These are phyloP conservation scores for Dicorynia guianensis DNA, from an alignment of 306 rosid genomes.

Conservation along the genomic window DNA sequence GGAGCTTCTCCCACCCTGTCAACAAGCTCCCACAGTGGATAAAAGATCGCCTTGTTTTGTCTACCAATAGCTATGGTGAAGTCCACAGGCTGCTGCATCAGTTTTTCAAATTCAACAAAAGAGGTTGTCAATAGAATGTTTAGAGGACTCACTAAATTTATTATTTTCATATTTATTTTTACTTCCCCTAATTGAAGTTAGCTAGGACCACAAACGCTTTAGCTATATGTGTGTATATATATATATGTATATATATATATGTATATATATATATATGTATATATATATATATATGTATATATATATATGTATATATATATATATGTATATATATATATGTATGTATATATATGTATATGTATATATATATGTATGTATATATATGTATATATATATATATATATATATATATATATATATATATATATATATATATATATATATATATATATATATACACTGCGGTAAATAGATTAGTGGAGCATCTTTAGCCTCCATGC, in stretches of 20 bases:
- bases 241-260: too few relatives aligned
- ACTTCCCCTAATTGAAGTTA: background rate
- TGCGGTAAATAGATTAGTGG: background rate
- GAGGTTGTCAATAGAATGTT: conserved; percentile 31
- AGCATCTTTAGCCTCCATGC: conserved; percentile 11
- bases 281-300: too few relatives aligned
- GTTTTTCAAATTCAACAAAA: conserved; percentile 72
- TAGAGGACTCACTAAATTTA: background rate
- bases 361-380: too few relatives aligned
- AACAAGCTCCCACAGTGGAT: conserved; percentile 93
- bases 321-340: too few relatives aligned
- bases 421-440: too few relatives aligned
- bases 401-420: too few relatives aligned
- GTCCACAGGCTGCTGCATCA: conserved; percentile 79
- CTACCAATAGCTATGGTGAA: conserved; percentile 76
- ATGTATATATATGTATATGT: too few relatives aligned
- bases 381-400: too few relatives aligned
- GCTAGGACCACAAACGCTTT: background rate
- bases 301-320: too few relatives aligned
- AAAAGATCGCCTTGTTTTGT: conserved; percentile 69
- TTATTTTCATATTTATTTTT: background rate
- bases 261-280: too few relatives aligned
- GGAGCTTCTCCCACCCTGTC: conserved; percentile 64
- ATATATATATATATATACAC: background rate
- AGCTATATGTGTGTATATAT: too few relatives aligned